These are phyloP conservation scores for Didymella sp. DNA, from an alignment of 2,329 filamentous ascomycete genomes.

Conservation along the genomic window DNA sequence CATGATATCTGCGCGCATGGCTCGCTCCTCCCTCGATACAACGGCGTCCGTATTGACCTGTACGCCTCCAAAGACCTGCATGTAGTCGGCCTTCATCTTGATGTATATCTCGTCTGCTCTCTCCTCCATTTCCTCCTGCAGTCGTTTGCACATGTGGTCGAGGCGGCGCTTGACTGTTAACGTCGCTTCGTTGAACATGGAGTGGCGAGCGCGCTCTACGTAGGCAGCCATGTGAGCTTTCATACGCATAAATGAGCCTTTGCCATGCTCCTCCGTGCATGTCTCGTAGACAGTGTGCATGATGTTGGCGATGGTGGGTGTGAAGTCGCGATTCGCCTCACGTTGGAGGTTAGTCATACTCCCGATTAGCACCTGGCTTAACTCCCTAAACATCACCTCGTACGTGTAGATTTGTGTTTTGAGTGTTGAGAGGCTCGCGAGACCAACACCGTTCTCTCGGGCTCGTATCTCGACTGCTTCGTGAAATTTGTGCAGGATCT, in stretches of 20 bases:
- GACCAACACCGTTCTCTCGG: slow-evolving; percentile 48
- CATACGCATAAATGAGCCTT: slow-evolving; percentile 60
- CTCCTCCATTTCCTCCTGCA: slow-evolving; percentile 54
- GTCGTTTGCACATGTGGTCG: slow-evolving; percentile 51
- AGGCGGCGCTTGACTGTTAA: slow-evolving; percentile 53
- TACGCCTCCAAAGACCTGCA: slow-evolving; percentile 42
- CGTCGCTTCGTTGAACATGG: slow-evolving; percentile 60
- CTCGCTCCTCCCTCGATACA: slow-evolving; percentile 24
- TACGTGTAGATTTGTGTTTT: slow-evolving; percentile 54
- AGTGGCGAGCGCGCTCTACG: slow-evolving; percentile 49
- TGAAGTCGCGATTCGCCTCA: slow-evolving; percentile 62
- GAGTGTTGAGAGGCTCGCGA: slow-evolving; percentile 52
- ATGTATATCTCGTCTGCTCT: slow-evolving; percentile 55
- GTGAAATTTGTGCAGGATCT: slow-evolving; percentile 53
- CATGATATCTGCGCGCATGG: slow-evolving; percentile 27
- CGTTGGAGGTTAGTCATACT: slow-evolving; percentile 57
- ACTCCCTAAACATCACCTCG: slow-evolving; percentile 50
- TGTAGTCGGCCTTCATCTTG: slow-evolving; percentile 49
- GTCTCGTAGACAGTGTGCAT: slow-evolving; percentile 58
- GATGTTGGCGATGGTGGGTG: slow-evolving; percentile 54
- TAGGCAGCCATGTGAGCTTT: slow-evolving; percentile 58
- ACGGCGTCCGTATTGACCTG: slow-evolving; percentile 12
- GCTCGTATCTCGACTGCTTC: slow-evolving; percentile 51
- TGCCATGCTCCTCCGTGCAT: slow-evolving; percentile 56
- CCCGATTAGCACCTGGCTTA: slow-evolving; percentile 43